Conservation (phyloP, 768 basidiomycete genomes). For the Heimioporus sp. region DNA sequence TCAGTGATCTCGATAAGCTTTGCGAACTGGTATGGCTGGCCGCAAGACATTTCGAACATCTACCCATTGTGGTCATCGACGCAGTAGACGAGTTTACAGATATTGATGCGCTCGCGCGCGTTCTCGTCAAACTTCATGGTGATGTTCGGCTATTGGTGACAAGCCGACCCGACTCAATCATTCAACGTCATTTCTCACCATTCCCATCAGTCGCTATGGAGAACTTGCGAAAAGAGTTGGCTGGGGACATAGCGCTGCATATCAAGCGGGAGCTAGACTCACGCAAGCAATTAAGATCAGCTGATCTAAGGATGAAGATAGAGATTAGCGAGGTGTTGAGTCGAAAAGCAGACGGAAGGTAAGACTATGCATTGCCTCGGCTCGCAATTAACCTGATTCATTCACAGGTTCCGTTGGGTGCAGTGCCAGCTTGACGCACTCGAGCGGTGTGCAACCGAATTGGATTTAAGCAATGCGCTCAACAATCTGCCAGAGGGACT, state of each 20-base stretch:
- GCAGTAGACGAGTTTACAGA: constrained; percentile 2
- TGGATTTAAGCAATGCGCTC: not conserved
- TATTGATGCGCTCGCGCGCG: not conserved
- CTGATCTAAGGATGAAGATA: not conserved
- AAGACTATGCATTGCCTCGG: not conserved
- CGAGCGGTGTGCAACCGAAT: not conserved
- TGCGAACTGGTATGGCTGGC: not conserved
- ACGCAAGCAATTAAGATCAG: not conserved
- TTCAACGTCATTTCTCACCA: not conserved
- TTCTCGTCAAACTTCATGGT: not conserved
- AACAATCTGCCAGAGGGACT: not conserved
- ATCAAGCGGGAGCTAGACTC: not conserved
- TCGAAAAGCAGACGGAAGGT: not conserved
- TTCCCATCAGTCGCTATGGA: not conserved
- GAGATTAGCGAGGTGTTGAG: not conserved
- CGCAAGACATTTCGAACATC: not conserved
- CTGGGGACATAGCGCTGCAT: not conserved
- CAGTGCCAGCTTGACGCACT: not conserved
- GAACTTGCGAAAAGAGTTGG: not conserved
- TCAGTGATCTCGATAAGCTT: not conserved
- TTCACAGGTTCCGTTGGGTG: not conserved
- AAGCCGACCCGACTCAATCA: not conserved
- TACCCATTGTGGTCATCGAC: not conserved
- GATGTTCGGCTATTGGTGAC: not conserved
- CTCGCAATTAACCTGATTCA: not conserved